Evolutionary conservation across 1,139 yeast species (phyloP).

Genomic region (Candida tunisiensis): DNA sequence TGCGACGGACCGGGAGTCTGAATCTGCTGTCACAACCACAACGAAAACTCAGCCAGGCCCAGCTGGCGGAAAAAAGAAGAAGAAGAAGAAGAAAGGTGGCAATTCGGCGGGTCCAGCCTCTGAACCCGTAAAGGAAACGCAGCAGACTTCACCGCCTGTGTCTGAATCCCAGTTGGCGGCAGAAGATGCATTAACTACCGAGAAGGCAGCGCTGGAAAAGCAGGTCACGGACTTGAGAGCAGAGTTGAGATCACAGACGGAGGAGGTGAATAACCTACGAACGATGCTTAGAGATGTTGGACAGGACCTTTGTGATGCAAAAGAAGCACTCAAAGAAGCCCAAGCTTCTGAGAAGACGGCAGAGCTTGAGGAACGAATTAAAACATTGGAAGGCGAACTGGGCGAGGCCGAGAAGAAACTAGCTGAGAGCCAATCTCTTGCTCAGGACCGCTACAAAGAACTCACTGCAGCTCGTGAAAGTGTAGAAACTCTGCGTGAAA

Average conservation of each 20-base stretch:
- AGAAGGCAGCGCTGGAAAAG: conserved; percentile 3
- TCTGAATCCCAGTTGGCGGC: no score
- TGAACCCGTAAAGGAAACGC: no score
- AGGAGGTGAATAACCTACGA: conserved; percentile 40
- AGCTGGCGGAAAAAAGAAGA: conserved; percentile 5
- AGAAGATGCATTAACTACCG: no score
- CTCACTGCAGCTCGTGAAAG: no score
- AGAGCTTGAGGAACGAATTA: conserved; percentile 6
- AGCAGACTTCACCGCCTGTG: conserved; percentile 2
- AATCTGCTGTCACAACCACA: background rate
- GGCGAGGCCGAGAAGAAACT: conserved; percentile 7
- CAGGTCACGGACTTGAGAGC: background rate
- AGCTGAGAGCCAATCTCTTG: no score
- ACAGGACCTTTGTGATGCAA: conserved; percentile 48
- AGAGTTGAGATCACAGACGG: conserved; percentile 10
- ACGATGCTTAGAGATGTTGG: conserved; percentile 67
- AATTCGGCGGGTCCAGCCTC: conserved; percentile 1
- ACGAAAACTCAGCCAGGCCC: no score
- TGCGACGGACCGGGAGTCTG: no score
- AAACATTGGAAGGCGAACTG: conserved; percentile 2
- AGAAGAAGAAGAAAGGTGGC: conserved; percentile 3
- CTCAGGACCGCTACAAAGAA: no score
- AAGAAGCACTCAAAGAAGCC: conserved; percentile 20
- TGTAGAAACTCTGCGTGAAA: no score
- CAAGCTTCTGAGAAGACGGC: conserved; percentile 4